Percentiles rank a stretch among this genome's conserved stretches.
Evolutionary conservation across 1,284 basidiomycete species (phyloP).

Genomic region (Puccinia brachypodii): DNA sequence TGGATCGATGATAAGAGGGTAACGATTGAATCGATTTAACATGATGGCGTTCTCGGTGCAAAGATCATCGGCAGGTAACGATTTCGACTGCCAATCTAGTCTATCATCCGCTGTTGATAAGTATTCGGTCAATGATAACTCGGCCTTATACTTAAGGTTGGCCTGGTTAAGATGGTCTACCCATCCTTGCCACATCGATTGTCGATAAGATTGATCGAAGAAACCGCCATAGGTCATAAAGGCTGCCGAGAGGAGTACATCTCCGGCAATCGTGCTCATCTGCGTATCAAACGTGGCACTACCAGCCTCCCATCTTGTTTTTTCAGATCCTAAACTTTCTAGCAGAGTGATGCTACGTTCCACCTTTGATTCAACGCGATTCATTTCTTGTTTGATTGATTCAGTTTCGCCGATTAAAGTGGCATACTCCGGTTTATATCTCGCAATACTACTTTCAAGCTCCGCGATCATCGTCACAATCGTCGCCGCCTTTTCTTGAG

Average conservation of each 20-base stretch:
- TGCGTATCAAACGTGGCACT: constrained; percentile 96
- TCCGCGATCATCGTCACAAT: constrained; percentile 91
- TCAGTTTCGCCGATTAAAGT: constrained; percentile 95
- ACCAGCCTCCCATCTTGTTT: constrained; percentile 88
- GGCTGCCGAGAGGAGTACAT: constrained; percentile 91
- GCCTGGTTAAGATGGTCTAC: constrained; percentile 80
- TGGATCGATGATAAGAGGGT: constrained; percentile 96
- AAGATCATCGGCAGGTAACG: constrained; percentile 88
- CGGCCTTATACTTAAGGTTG: constrained; percentile 87
- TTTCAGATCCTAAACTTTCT: constrained; percentile 91
- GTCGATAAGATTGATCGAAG: constrained; percentile 98
- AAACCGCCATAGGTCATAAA: constrained; percentile 97
- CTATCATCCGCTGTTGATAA: constrained; percentile 96
- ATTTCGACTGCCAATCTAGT: constrained; percentile 90
- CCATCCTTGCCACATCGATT: constrained; percentile 97
- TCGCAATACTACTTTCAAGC: constrained; percentile 85
- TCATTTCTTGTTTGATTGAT: constrained; percentile 97
- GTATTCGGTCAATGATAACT: constrained; percentile 91
- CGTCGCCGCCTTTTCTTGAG: constrained; percentile 83
- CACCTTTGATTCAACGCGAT: constrained; percentile 93
- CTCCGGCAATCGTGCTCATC: constrained; percentile 98
- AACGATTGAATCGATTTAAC: constrained; percentile 94
- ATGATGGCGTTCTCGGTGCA: constrained; percentile 98
- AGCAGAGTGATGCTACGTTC: constrained; percentile 94
- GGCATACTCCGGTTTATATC: constrained; percentile 98